Conservation (phyloP, 768 basidiomycete species). For the Suillus weaverae region DNA sequence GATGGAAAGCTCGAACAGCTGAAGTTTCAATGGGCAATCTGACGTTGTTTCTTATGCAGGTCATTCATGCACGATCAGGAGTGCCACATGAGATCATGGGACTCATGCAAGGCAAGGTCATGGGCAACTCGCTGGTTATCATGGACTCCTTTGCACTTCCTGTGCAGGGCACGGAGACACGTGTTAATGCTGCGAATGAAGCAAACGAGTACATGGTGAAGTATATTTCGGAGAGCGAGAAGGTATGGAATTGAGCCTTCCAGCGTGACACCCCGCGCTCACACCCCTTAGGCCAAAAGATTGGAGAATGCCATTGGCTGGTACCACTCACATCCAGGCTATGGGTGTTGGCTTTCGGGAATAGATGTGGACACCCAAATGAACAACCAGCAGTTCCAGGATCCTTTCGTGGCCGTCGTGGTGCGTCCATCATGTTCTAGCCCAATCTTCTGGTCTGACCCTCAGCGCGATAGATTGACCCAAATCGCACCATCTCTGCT, state of each 20-base stretch:
- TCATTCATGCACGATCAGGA: conserved; percentile 96
- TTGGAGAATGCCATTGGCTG: conserved; percentile 91
- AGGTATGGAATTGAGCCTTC: conserved; percentile 43
- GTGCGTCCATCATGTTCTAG: conserved; percentile 45
- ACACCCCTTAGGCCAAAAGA: conserved; percentile 63
- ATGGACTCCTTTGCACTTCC: conserved; percentile 98
- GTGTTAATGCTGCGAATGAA: conserved; percentile 94
- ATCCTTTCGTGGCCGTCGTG: conserved; percentile 97
- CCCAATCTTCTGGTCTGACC: neutral
- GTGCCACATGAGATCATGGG: conserved; percentile 99
- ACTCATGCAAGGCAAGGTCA: conserved; percentile 95
- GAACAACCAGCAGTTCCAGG: conserved; percentile 92
- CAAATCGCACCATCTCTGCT: conserved; percentile 96
- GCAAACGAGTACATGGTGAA: conserved; percentile 99
- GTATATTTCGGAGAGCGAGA: conserved; percentile 79
- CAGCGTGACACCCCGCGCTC: neutral
- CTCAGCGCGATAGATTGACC: conserved; percentile 70
- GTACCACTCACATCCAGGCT: conserved; percentile 99
- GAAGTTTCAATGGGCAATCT: conserved; percentile 2
- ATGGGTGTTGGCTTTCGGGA: conserved; percentile 98
- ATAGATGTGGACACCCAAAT: conserved; percentile 98
- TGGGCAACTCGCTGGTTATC: conserved; percentile 75
- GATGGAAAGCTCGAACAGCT: conserved; percentile 57
- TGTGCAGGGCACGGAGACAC: conserved; percentile 96
- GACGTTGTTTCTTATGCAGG: conserved; percentile 50